Percentiles rank a stretch among this genome's conserved stretches.
Evolutionary conservation across 495 filamentous ascomycete species (phyloP).

Genomic region (Penicillium mononematosum): DNA sequence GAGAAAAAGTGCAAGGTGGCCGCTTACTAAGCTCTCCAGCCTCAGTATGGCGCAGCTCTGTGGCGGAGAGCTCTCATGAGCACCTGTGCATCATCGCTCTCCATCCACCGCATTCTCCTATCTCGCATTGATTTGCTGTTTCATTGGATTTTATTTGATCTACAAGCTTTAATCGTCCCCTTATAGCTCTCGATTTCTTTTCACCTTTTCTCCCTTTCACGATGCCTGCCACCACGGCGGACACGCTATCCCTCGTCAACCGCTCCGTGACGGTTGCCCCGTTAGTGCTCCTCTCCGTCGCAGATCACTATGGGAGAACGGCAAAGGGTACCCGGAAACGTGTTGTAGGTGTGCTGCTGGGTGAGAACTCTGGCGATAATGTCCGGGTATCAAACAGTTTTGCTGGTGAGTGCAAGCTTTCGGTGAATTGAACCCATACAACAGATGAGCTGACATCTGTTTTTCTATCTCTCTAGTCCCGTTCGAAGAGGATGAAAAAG

Average conservation of each 20-base stretch:
- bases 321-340: constrained; percentile 88
- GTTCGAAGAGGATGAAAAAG: constrained; percentile 98
- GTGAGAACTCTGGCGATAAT: constrained; percentile 91
- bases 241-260: constrained; percentile 88
- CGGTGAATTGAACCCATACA: constrained; percentile 6
- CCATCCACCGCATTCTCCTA: constrained; percentile 15
- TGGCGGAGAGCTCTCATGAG: constrained; percentile 29
- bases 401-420: constrained; percentile 64
- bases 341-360: constrained; percentile 91
- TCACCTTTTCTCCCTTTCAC: constrained; percentile 29
- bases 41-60: constrained; percentile 23
- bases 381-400: constrained; percentile 99
- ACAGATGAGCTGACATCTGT: constrained; percentile 19
- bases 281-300: constrained; percentile 93
- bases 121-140: constrained; percentile 11
- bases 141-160: constrained; percentile 2
- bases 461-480: constrained; percentile 61
- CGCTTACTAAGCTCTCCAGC: constrained; percentile 23
- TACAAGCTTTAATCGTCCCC: background rate
- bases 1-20: background rate
- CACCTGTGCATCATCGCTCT: constrained; percentile 26
- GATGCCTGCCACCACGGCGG: constrained; percentile 94
- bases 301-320: constrained; percentile 96
- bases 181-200: constrained; percentile 5
- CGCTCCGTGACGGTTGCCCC: constrained; percentile 95